Percentiles rank a stretch among this genome's conserved stretches.
phyloP scores from a whole-genome alignment of 2,329 filamentous ascomycete genomes.

The Colletotrichum scovillei region DNA sequence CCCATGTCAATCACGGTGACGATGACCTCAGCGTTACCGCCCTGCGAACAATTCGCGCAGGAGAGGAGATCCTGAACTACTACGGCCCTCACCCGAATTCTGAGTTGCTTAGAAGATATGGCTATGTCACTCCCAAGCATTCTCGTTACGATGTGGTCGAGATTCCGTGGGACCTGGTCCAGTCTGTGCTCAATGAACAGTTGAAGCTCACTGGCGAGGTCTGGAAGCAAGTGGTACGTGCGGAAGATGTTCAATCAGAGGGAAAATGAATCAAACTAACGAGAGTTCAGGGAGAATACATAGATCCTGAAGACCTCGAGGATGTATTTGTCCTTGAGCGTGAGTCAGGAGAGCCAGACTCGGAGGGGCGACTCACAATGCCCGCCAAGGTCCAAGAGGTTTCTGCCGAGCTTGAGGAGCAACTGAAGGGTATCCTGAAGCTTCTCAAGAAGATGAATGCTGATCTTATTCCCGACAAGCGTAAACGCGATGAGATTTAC shows the following conservation, averaged over 20 bases:
- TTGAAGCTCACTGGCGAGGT: constrained; percentile 51
- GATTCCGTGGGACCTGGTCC: constrained; percentile 71
- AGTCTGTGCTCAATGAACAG: constrained; percentile 53
- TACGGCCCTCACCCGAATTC: constrained; percentile 87
- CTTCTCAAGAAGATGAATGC: constrained; percentile 57
- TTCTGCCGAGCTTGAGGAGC: constrained; percentile 63
- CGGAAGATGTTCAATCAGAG: constrained; percentile 37
- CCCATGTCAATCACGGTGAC: constrained; percentile 65
- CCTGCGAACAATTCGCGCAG: constrained; percentile 73
- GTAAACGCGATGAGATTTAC: constrained; percentile 59
- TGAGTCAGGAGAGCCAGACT: constrained; percentile 61
- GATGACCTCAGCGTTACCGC: constrained; percentile 76
- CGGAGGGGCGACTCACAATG: constrained; percentile 56
- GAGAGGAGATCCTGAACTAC: constrained; percentile 87
- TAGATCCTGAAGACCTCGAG: constrained; percentile 77
- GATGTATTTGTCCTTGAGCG: constrained; percentile 78
- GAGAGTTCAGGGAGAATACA: constrained; percentile 44
- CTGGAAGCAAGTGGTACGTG: constrained; percentile 56
- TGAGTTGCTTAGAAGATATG: constrained; percentile 85
- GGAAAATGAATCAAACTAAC: constrained; percentile 36
- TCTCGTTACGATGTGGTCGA: constrained; percentile 86
- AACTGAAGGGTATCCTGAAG: constrained; percentile 63
- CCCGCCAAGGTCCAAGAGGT: constrained; percentile 53
- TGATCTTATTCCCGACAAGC: constrained; percentile 59
- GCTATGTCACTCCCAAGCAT: constrained; percentile 86